phyloP scores from a whole-genome alignment of 2,329 filamentous ascomycete species.

The Diaporthe citriasiana region DNA sequence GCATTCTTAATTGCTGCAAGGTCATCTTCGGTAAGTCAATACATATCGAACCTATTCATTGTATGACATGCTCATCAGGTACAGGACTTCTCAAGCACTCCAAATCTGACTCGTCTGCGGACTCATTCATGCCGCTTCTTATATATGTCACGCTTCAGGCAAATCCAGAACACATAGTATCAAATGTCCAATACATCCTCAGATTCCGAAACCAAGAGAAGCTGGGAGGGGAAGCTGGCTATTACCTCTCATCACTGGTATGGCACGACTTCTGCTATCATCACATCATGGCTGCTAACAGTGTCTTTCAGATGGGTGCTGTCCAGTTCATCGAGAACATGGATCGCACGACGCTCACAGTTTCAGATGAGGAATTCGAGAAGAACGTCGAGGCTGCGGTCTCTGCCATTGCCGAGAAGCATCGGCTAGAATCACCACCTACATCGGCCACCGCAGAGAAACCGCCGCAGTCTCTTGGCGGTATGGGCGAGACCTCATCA shows the following conservation, averaged over 20 bases:
- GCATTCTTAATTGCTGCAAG: constrained; percentile 98
- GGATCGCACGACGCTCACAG: constrained; percentile 92
- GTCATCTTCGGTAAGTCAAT: constrained; percentile 87
- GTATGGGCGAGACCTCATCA: constrained; percentile 63
- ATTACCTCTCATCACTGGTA: constrained; percentile 95
- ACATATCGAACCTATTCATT: neutral
- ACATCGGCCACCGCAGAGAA: constrained; percentile 64
- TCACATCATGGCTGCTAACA: neutral
- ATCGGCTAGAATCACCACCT: constrained; percentile 69
- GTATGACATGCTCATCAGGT: neutral
- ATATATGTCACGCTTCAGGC: constrained; percentile 97
- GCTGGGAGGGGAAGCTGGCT: constrained; percentile 95
- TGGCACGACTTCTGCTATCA: constrained; percentile 31
- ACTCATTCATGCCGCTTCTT: constrained; percentile 93
- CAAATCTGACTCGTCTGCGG: constrained; percentile 93
- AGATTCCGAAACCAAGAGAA: constrained; percentile 98
- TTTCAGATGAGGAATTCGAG: constrained; percentile 96
- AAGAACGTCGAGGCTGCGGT: constrained; percentile 96
- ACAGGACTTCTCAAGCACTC: constrained; percentile 88
- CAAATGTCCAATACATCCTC: constrained; percentile 97
- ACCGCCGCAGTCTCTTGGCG: constrained; percentile 45
- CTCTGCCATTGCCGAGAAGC: constrained; percentile 93
- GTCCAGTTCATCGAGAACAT: constrained; percentile 98
- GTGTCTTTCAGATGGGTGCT: constrained; percentile 80
- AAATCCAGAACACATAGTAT: constrained; percentile 95